Evolutionary conservation across 2,329 filamentous ascomycete genomes (phyloP).

Genomic region (Verticillium nonalfalfae): DNA sequence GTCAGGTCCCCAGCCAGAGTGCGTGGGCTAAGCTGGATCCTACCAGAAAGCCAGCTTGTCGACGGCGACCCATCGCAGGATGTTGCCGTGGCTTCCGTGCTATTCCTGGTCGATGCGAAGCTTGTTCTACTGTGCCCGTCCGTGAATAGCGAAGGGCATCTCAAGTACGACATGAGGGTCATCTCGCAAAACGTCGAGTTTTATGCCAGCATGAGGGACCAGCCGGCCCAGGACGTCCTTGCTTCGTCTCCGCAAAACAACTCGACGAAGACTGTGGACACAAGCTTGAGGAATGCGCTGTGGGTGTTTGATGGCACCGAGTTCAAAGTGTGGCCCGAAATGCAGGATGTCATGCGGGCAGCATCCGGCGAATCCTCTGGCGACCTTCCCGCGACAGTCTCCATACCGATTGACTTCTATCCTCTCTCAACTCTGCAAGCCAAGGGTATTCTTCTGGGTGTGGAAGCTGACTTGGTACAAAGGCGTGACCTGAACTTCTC

Average conservation of each 20-base stretch:
- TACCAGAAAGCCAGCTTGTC: slow-evolving; percentile 82
- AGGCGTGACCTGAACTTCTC: slow-evolving; percentile 87
- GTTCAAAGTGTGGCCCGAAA: slow-evolving; percentile 82
- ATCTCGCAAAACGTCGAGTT: slow-evolving; percentile 96
- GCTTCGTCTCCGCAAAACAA: neutral
- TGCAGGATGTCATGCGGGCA: slow-evolving; percentile 74
- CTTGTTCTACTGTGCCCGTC: slow-evolving; percentile 87
- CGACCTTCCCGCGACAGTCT: slow-evolving; percentile 68
- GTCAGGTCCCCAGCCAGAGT: slow-evolving; percentile 90
- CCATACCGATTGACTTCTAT: slow-evolving; percentile 89
- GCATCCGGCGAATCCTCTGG: slow-evolving; percentile 58
- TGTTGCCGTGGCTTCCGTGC: slow-evolving; percentile 84
- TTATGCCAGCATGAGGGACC: slow-evolving; percentile 86
- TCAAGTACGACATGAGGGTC: slow-evolving; percentile 98
- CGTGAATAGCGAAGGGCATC: slow-evolving; percentile 69
- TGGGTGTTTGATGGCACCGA: slow-evolving; percentile 92
- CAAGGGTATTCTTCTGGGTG: slow-evolving; percentile 83
- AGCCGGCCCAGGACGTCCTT: slow-evolving; percentile 34
- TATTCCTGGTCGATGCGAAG: slow-evolving; percentile 97
- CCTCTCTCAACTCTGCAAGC: slow-evolving; percentile 81
- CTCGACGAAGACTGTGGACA: slow-evolving; percentile 8
- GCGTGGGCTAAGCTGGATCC: slow-evolving; percentile 88
- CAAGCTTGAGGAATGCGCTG: slow-evolving; percentile 67
- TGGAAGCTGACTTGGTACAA: slow-evolving; percentile 91
- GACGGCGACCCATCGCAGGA: slow-evolving; percentile 95